Base-by-base conservation (phyloP, 2,329 filamentous ascomycete genomes). In the Aspergillus sp. region DNA sequence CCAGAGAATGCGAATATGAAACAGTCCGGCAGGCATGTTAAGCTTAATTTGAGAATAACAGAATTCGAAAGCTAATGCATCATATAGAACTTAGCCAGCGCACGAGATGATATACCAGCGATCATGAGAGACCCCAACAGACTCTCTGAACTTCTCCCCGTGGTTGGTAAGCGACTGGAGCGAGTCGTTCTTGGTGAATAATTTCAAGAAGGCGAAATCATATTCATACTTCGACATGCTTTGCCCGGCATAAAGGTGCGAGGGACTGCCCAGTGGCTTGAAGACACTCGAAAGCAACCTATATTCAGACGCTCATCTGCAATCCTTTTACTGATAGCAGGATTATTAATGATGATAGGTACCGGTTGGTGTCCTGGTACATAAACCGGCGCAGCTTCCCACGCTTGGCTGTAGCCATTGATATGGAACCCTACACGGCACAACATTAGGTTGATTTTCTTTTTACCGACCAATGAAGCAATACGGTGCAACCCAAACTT, bases 1-100 rank as follows among this genome's bases (percentile, higher is more conserved):
- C 89, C n/a, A 88, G 90, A 71, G 93, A 99, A 78, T 89, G 89
- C 52, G 82, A 79, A 53, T 97, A 96, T 72, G 88, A 88, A 27
- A 85, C 86, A 35, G 86, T 96, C 11, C 88, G 88, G 72, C 81
- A 82, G 79, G 89, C 90, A 74, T 70, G 84, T 76, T 45, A 37
- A 37, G 15, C 15, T 31, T 14, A 12, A 25, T 15, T 6, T 45
- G 17, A 27, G 8, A 23, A 12, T 31, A 17, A 7, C 11, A n/a
- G 7, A 35, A 4, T 39, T 15, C 8, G 19, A 17, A 45, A 25
- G 27, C 23, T 45, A 41, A 40, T 53, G 41, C 33, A n/a, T 14
- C 14, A 45, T 58, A 57, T 58, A 82, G 77, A 77, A 74, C 64
- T 73, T 86, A 37, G 80, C 81, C 43, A 79, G 81, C 37, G 79